phyloP scores from a whole-genome alignment of 2,329 filamentous ascomycete species.

The Emmonsiellopsis sp. region DNA sequence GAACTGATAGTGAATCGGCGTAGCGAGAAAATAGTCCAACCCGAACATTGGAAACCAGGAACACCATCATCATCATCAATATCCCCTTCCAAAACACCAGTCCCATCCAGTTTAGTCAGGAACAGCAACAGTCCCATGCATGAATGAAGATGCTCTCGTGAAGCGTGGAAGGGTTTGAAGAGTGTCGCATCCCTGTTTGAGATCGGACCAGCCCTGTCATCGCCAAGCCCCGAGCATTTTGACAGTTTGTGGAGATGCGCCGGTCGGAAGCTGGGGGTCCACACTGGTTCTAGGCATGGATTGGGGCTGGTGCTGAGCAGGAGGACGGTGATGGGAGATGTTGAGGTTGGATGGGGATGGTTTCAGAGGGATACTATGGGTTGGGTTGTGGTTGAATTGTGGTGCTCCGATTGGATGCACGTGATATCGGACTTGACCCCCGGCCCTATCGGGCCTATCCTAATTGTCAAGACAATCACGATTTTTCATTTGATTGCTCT shows the following conservation, averaged over 20 bases:
- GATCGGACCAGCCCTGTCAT: background rate
- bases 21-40: background rate
- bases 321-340: too few relatives aligned
- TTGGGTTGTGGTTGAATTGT: too few relatives aligned
- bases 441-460: too few relatives aligned
- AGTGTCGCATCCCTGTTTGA: slow-evolving; percentile 4
- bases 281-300: background rate
- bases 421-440: too few relatives aligned
- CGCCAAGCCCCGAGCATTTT: background rate
- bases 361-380: too few relatives aligned
- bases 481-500: background rate
- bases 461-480: too few relatives aligned
- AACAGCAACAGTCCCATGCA: background rate
- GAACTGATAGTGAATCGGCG: background rate
- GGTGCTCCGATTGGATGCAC: too few relatives aligned
- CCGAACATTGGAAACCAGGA: too few relatives aligned
- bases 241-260: background rate
- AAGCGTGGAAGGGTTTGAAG: slow-evolving; percentile 3
- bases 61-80: background rate
- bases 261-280: background rate
- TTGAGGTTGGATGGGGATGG: too few relatives aligned
- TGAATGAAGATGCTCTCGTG: slow-evolving; percentile 1
- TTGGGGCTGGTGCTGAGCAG: too few relatives aligned
- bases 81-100: background rate
- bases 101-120: background rate